Evolutionary conservation across 1,284 basidiomycete genomes (phyloP), one percentile per base, ranked within the genome.

Genomic region (Lignosus rhinocerotis): DNA sequence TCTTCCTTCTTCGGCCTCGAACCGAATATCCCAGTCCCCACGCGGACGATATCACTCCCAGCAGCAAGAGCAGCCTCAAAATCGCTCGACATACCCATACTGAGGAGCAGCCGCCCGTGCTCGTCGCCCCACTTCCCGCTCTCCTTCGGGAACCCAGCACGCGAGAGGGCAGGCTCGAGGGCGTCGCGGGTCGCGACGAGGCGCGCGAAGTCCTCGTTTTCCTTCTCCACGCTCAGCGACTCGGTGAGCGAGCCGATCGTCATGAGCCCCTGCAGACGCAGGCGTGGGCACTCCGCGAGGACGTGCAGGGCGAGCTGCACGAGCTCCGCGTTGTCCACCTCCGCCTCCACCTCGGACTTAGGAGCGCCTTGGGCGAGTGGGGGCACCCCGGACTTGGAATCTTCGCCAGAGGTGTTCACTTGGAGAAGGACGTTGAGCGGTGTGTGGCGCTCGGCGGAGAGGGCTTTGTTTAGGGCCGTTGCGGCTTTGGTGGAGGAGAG

Each of bases 31-130:
- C 90, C 87, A 7, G 92, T 95, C 0, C 96, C 96, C 3, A 99
- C 94, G 41, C 96, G 78, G 1, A 98, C 94, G 54, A 94, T 86
- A 68, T 92, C 87, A 69, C 93, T 92, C 0, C 94, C 96, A 16
- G 88, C 85, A 71, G 80, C 82, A 58, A 97, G 76, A 1, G 96
- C 96, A 43, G 88, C 85, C 69, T 90, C 92, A 71, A 96, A 97
- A 68, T 99, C 96, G 57, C 88, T 90, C 55, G 94, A 96, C 96
- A 99, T 99, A 19, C 96, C 96, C 96, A 98, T 98, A 69, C 94
- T 96, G 70, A 99, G 73, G 69, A 94, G 71, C 60, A 98, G 72
- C 53, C 75, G 77, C 5, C 86, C 76, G 36, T 79, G 76, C 48
- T 78, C 74, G 14, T 58, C 62, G 8, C 86, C 86, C 84, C 83